Percentiles rank a stretch among this genome's conserved stretches.
phyloP scores from a whole-genome alignment of 176 grass and related monocot genomes.

The Oryza nivara region DNA sequence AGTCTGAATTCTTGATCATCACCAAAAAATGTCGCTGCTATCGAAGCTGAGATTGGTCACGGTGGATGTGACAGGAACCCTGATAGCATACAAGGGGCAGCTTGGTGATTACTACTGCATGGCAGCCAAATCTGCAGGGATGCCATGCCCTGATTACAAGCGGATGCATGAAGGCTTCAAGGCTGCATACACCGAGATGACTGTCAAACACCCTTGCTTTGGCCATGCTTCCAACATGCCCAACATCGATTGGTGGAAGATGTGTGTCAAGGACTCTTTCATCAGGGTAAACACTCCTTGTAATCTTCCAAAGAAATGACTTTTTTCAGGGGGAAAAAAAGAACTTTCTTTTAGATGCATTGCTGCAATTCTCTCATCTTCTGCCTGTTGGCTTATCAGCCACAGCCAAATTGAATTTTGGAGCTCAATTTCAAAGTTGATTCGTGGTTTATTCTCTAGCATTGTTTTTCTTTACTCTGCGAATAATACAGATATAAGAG shows the following conservation, averaged over 20 bases:
- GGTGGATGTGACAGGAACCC: slow-evolving; percentile 84
- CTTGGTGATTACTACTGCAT: slow-evolving; percentile 95
- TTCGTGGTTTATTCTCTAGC: too few species aligned
- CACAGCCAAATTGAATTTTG: too few species aligned
- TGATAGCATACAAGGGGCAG: slow-evolving; percentile 78
- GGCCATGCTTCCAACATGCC: slow-evolving; percentile 68
- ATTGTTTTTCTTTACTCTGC: too few species aligned
- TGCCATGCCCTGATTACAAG: slow-evolving; percentile 78
- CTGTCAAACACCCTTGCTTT: slow-evolving; percentile 67
- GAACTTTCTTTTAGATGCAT: neutral
- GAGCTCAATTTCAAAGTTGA: too few species aligned
- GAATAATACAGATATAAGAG: too few species aligned
- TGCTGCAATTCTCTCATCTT: neutral
- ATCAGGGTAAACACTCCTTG: slow-evolving; percentile 47
- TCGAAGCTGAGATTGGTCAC: slow-evolving; percentile 81
- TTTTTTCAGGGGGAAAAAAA: too few species aligned
- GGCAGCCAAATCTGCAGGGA: slow-evolving; percentile 72
- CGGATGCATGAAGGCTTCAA: slow-evolving; percentile 85
- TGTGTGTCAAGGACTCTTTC: slow-evolving; percentile 86
- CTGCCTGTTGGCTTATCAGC: too few species aligned
- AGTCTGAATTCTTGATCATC: neutral
- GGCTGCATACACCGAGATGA: slow-evolving; percentile 73
- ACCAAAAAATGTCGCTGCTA: slow-evolving; percentile 56
- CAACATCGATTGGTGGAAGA: slow-evolving; percentile 73
- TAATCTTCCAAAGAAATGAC: neutral